These are phyloP conservation scores for Exidia glandulosa DNA, from an alignment of 768 basidiomycete species.

Conservation along the genomic window DNA sequence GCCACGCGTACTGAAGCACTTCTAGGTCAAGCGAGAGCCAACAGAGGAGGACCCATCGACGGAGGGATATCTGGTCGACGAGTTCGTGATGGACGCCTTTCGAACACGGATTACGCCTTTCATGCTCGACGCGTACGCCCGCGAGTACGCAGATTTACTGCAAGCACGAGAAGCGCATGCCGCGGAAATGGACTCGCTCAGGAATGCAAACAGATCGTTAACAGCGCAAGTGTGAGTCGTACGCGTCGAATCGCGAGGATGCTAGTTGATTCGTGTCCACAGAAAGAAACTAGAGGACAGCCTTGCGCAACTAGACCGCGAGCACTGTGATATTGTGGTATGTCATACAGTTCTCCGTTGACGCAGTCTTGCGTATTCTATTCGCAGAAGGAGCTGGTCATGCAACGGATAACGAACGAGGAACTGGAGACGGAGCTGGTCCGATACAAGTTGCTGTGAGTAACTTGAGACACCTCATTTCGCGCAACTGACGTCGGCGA, in stretches of 20 bases:
- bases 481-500: background rate
- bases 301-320: slow-evolving; percentile 67
- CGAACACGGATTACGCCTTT: slow-evolving; percentile 85
- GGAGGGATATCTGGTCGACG: slow-evolving; percentile 51
- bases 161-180: slow-evolving; percentile 74
- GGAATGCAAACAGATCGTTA: slow-evolving; percentile 67
- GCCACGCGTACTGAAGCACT: background rate
- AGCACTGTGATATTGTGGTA: slow-evolving; percentile 72
- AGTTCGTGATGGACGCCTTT: slow-evolving; percentile 82
- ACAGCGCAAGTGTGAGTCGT: slow-evolving; percentile 64
- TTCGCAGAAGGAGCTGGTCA: slow-evolving; percentile 78
- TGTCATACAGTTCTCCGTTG: slow-evolving; percentile 1
- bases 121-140: slow-evolving; percentile 84
- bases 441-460: slow-evolving; percentile 83
- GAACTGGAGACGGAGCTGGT: slow-evolving; percentile 92
- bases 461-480: slow-evolving; percentile 5
- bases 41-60: background rate
- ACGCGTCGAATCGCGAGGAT: background rate
- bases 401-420: slow-evolving; percentile 77
- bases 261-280: slow-evolving; percentile 6
- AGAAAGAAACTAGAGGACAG: slow-evolving; percentile 75
- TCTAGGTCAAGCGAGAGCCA: background rate
- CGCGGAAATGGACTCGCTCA: slow-evolving; percentile 69
- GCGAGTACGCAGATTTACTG: slow-evolving; percentile 77
- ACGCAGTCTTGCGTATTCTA: background rate